Conservation (phyloP, 2,329 filamentous ascomycete species). For the Cladosporium sp. region DNA sequence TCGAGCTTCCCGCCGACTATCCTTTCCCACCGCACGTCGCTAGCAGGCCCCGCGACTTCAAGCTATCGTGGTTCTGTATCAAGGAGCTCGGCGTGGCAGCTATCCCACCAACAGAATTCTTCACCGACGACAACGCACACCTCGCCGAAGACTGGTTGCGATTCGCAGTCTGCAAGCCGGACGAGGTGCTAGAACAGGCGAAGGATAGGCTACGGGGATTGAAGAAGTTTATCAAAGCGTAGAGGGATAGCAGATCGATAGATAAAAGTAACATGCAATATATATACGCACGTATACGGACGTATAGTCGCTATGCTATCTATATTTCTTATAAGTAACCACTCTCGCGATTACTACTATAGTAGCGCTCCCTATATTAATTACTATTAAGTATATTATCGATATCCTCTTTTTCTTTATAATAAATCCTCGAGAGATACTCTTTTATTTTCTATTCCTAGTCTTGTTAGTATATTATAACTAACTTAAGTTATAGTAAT, state of each 20-base stretch:
- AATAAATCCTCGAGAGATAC: no score
- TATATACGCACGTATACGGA: no score
- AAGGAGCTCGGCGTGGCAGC: constrained; percentile 94
- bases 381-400: no score
- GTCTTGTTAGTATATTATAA: no score
- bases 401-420: no score
- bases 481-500: no score
- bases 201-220: constrained; percentile 51
- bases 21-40: constrained; percentile 88
- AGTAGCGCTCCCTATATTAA: no score
- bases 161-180: constrained; percentile 95
- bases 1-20: constrained; percentile 80
- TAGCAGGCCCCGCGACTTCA: constrained; percentile 84
- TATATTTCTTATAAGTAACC: no score
- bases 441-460: no score
- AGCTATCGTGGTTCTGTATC: constrained; percentile 94
- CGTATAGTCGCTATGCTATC: no score
- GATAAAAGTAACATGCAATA: neutral
- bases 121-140: constrained; percentile 78
- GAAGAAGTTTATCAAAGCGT: constrained; percentile 48
- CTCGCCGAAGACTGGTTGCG: constrained; percentile 91
- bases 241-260: neutral
- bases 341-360: no score
- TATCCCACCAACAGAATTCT: constrained; percentile 96
- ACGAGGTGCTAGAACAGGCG: constrained; percentile 64